A percentile compares a stretch with the other conserved stretches of the same genome.
Evolutionary conservation across 345 rosid species (phyloP).

Genomic region (Camelina neglecta): DNA sequence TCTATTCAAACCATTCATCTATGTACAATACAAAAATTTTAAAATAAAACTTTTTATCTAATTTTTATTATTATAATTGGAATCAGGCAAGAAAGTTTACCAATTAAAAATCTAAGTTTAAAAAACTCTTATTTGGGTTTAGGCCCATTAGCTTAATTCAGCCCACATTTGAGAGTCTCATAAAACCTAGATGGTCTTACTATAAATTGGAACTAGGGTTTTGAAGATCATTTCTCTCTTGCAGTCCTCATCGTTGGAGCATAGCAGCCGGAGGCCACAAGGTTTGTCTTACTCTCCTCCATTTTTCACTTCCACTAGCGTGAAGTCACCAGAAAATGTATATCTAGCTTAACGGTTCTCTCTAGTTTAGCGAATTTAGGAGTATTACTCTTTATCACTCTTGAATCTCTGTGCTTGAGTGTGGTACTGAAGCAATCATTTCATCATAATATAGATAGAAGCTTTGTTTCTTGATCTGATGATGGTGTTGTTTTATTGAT

Average conservation of each 20-base stretch:
- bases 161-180: neutral
- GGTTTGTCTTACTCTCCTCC: slow-evolving; percentile 1
- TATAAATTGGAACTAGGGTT: slow-evolving; percentile 34
- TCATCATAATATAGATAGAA: neutral
- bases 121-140: slow-evolving; percentile 22
- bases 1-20: too few species aligned
- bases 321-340: neutral
- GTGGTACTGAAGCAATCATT: neutral
- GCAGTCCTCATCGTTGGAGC: slow-evolving; percentile 21
- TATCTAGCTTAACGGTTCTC: neutral
- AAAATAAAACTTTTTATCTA: too few species aligned
- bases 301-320: neutral
- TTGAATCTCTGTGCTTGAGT: neutral
- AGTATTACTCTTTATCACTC: neutral
- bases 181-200: neutral
- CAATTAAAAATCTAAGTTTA: neutral
- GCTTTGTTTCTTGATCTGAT: slow-evolving; percentile 5
- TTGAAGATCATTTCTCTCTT: neutral
- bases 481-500: neutral
- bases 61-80: too few species aligned
- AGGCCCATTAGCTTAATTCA: neutral
- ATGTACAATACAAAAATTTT: too few species aligned
- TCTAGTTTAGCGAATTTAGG: neutral
- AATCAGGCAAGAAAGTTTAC: too few species aligned
- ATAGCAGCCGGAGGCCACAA: slow-evolving; percentile 14